phyloP scores from a whole-genome alignment of 768 basidiomycete genomes.

The Leccinum rimulosum region DNA sequence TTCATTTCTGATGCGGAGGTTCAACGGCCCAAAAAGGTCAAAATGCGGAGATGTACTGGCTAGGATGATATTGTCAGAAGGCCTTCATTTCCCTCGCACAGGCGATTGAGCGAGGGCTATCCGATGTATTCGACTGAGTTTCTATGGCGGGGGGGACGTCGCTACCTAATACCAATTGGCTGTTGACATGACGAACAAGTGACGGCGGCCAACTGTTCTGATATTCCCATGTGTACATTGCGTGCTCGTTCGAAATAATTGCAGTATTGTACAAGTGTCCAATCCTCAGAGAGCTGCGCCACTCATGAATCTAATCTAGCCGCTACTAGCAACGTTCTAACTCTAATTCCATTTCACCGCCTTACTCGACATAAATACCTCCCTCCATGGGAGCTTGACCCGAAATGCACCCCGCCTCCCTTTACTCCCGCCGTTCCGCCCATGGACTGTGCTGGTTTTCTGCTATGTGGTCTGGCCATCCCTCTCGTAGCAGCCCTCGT shows the following conservation, averaged over 20 bases:
- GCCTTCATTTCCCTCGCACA: slow-evolving; percentile 17
- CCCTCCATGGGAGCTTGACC: slow-evolving; percentile 18
- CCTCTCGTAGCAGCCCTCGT: slow-evolving; percentile 11
- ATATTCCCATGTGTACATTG: background rate
- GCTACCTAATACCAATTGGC: background rate
- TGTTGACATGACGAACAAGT: slow-evolving; percentile 23
- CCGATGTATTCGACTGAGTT: slow-evolving; percentile 12
- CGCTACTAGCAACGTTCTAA: slow-evolving; percentile 22
- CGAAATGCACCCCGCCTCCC: slow-evolving; percentile 29
- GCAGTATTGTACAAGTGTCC: background rate
- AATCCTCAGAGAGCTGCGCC: slow-evolving; percentile 13
- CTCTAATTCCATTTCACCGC: slow-evolving; percentile 30
- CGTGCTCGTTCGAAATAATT: slow-evolving; percentile 8
- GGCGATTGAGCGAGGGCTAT: slow-evolving; percentile 4
- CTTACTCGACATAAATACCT: slow-evolving; percentile 33
- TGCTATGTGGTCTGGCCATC: slow-evolving; percentile 20
- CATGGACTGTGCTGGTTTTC: slow-evolving; percentile 25
- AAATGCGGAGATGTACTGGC: slow-evolving; percentile 30
- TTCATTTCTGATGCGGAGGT: slow-evolving; percentile 31
- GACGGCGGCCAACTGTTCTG: background rate
- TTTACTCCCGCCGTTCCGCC: slow-evolving; percentile 21
- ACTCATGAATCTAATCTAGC: slow-evolving; percentile 31
- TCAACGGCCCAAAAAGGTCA: slow-evolving; percentile 27
- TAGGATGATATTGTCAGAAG: slow-evolving; percentile 17
- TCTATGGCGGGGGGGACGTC: slow-evolving; percentile 5